Conservation (phyloP, 192 early-diverging fungal genomes). For the Mortierella hygrophila region DNA sequence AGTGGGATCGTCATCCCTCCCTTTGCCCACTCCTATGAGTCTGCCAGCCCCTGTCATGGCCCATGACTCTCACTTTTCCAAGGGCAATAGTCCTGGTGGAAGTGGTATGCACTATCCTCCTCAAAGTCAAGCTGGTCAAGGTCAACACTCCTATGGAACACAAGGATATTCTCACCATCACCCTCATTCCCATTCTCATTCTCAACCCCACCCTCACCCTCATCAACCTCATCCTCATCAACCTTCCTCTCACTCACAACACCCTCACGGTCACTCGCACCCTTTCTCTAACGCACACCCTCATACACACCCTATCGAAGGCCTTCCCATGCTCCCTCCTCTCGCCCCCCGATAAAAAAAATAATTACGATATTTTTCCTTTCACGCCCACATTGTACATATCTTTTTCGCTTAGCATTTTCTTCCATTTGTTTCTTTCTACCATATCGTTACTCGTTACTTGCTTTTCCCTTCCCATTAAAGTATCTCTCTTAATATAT, state of each 20-base stretch:
- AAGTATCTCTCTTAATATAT: too few relatives aligned
- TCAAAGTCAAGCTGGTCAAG: not conserved
- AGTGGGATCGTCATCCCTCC: not conserved
- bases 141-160: conserved; percentile 7
- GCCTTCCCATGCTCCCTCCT: conserved; percentile 27
- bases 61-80: conserved; percentile 22
- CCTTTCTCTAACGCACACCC: conserved; percentile 3
- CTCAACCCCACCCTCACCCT: conserved; percentile 6
- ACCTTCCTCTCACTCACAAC: not conserved
- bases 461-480: too few relatives aligned
- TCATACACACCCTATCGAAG: conserved; percentile 20
- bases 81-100: not conserved
- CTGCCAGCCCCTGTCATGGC: conserved; percentile 33
- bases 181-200: not conserved
- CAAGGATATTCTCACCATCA: conserved; percentile 8
- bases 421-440: too few relatives aligned
- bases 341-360: conserved; percentile 31
- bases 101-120: not conserved
- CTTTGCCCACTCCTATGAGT: conserved; percentile 41
- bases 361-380: not conserved
- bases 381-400: not conserved
- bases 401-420: too few relatives aligned
- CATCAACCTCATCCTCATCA: conserved; percentile 25
- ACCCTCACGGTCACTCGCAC: conserved; percentile 2
- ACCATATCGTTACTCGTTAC: too few relatives aligned